Conservation (phyloP, 2,329 filamentous ascomycete genomes). For the Aureobasidium sp. region DNA sequence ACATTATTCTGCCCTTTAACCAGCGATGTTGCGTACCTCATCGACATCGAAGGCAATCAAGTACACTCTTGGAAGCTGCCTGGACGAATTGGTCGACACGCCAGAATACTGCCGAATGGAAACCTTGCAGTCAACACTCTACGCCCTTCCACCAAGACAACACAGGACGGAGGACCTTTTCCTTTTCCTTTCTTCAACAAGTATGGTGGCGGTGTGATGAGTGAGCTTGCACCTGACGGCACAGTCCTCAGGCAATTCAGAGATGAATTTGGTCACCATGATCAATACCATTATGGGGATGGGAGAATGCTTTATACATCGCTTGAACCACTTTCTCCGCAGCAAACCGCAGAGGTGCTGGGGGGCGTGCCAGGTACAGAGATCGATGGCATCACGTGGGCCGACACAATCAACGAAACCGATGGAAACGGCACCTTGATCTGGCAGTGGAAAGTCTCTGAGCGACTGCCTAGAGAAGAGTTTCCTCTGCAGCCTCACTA, state of each 20-base stretch:
- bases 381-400: conserved; percentile 34
- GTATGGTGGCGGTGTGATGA: conserved; percentile 42
- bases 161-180: no score
- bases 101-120: conserved; percentile 39
- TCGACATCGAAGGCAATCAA: conserved; percentile 37
- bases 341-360: conserved; percentile 32
- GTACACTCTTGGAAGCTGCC: conserved; percentile 40
- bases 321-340: conserved; percentile 34
- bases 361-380: conserved; percentile 39
- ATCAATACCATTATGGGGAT: conserved; percentile 40
- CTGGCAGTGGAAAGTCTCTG: conserved; percentile 40
- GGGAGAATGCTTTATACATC: conserved; percentile 39
- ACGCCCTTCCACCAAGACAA: conserved; percentile 33
- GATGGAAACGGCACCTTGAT: conserved; percentile 34
- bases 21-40: conserved; percentile 33
- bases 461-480: conserved; percentile 33
- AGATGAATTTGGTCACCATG: conserved; percentile 41
- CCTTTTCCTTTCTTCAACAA: conserved; percentile 42
- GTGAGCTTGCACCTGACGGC: conserved; percentile 34
- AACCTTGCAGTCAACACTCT: conserved; percentile 41
- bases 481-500: conserved; percentile 38
- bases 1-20: conserved; percentile 39
- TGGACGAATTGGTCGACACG: conserved; percentile 37
- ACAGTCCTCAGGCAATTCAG: conserved; percentile 35
- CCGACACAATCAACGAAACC: conserved; percentile 40